Base-by-base conservation (phyloP, 306 rosid genomes). In the Corylus avellana region DNA sequence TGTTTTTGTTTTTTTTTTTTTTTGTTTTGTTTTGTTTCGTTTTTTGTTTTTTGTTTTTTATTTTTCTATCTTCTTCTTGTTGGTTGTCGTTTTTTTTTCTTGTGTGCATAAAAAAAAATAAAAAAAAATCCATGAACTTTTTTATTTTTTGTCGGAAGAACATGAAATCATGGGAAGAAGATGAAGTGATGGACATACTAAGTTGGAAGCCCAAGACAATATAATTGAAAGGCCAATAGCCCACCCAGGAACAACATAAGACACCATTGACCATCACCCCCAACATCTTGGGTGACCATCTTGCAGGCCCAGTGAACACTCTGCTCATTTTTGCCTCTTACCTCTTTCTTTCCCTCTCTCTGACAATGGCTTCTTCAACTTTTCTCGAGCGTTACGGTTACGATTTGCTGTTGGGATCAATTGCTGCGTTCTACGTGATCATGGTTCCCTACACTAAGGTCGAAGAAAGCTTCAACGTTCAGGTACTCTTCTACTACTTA, bases 391-490 rank as follows among this genome's bases (percentile, higher is more conserved):
- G 85, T 78, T 92, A 85, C 42, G 90, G 94, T 70, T 89, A 92
- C 80, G 98, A 94, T 82, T 77, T 91, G 49, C 51, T 94, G 35
- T 84, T 92, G 75, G 96, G 86, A 77, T 87, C 93, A 57, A 80
- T 92, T 12, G 85, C 92, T 55, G 76, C 88, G 71, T 86, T 92
- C 79, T 94, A 94, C 53, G 89, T 87, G 25, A 70, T 92, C 71
- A 85, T 77, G 80, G 85, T 85, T 2, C 98, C 97, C 5, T 94
- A 94, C 86, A 94, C 97, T 7, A 92, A 94, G 89, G 98, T 94
- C 48, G 98, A 94, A 81, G 97, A 94, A 79, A 92, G 98, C 84
- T 94, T 94, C 88, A 94, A 92, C 29, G 84, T 94, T 86, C 98
- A 91, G 93, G 97, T 91, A 37, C 47, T 61, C 54, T 75, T 64